phyloP scores from a whole-genome alignment of 2,329 filamentous ascomycete genomes.

The Xylaria multiplex region DNA sequence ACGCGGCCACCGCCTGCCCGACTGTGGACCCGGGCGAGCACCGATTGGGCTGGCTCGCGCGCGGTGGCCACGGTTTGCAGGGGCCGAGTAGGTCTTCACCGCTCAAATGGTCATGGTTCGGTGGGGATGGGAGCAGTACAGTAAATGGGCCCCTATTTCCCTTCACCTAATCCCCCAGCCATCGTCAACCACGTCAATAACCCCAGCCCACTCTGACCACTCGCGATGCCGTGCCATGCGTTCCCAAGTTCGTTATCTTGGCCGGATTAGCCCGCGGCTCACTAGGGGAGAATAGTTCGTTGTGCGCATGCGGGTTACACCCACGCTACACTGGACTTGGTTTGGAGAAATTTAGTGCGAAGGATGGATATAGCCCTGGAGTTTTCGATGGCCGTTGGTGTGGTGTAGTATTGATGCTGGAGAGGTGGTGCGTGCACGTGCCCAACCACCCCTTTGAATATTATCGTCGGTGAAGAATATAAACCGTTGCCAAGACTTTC shows the following conservation, averaged over 20 bases:
- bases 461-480: slow-evolving; percentile 2
- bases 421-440: background rate
- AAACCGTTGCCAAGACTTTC: slow-evolving; percentile 9
- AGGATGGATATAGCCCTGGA: too few species aligned
- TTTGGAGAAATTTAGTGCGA: too few species aligned
- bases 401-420: background rate
- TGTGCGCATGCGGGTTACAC: too few species aligned
- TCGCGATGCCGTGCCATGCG: background rate
- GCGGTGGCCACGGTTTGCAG: slow-evolving; percentile 20
- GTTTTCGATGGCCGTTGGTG: too few species aligned
- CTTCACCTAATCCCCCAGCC: slow-evolving; percentile 33
- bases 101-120: slow-evolving; percentile 26
- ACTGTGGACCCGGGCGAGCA: slow-evolving; percentile 30
- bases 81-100: slow-evolving; percentile 25
- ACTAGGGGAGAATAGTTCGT: background rate
- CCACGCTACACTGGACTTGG: too few species aligned
- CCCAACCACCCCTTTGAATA: background rate
- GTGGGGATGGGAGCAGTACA: slow-evolving; percentile 10
- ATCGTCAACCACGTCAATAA: slow-evolving; percentile 39
- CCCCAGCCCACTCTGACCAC: slow-evolving; percentile 12
- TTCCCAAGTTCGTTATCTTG: background rate
- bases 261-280: background rate
- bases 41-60: slow-evolving; percentile 31
- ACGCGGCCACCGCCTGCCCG: slow-evolving; percentile 27
- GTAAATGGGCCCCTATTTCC: background rate